Base-by-base conservation (phyloP, 768 basidiomycete species). In the Hygrocybe punicea region DNA sequence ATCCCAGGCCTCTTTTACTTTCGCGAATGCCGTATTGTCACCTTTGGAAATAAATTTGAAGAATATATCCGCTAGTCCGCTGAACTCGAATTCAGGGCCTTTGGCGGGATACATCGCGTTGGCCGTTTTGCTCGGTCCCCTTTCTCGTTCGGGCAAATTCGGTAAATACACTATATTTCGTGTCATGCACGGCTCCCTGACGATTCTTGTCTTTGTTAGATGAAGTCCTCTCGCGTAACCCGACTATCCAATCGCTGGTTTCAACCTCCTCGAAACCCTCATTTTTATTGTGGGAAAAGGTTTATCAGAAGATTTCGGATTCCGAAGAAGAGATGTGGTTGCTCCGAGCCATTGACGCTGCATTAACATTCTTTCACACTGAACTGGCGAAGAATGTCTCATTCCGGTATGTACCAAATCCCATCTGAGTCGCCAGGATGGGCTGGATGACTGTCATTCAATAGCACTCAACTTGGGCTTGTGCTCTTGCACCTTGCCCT, bases 271-370 rank as follows among this genome's bases (percentile, higher is more conserved):
- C 81, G 21, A 97, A 93, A 66, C 89, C 92, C 0, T 87, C 89
- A 1, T 97, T 97, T 73, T 70, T 98, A 39, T 63, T 95, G 13
- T 92, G 84, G 83, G 93, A 96, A 53, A 93, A 90, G 67, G 84
- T 91, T 0, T 93, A 92, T 64, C 82, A 86, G 57, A 93, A 91
- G 67, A 61, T 87, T 14, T 72, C 75, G 6, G 79, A 83, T 6
- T 62, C 76, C 0, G 78, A 79, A 2, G 92, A 92, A 14, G 85
- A 91, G 55, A 64, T 62, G 11, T 97, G 94, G 95, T 71, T 97
- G 1, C 71, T 92, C 13, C 80, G 86, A 33, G 87, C 89, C 0
- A 67, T 78, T 8, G 77, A 86, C 53, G 81, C 78, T 3, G 71
- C 79, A 2, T 55, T 85, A 7, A 62, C 69, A 4, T 78, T 69